These are phyloP conservation scores for Leccinum pellstonianum DNA, from an alignment of 768 basidiomycete species.

Conservation along the genomic window DNA sequence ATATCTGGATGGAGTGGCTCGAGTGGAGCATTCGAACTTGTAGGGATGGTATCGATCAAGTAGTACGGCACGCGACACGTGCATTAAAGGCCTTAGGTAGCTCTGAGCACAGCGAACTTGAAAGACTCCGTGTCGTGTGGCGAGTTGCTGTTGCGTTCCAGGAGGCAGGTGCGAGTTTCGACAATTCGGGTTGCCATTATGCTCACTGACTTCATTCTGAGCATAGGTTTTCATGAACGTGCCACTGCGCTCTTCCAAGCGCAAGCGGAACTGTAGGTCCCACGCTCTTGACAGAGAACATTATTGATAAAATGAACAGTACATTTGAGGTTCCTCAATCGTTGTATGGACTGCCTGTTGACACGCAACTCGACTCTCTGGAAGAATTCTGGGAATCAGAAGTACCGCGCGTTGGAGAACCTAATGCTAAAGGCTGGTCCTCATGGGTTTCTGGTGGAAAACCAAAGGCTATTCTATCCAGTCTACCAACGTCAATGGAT, in stretches of 20 bases:
- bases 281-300: background rate
- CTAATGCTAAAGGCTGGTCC: constrained; percentile 64
- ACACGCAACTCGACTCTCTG: constrained; percentile 52
- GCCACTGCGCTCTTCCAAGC: constrained; percentile 80
- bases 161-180: constrained; percentile 57
- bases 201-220: constrained; percentile 4
- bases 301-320: constrained; percentile 36
- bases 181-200: background rate
- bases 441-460: constrained; percentile 52
- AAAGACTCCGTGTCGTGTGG: constrained; percentile 67
- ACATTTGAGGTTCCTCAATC: constrained; percentile 54
- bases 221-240: constrained; percentile 67
- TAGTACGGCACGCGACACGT: constrained; percentile 52
- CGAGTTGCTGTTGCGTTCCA: constrained; percentile 59
- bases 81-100: constrained; percentile 42
- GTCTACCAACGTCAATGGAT: constrained; percentile 16
- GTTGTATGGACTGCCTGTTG: constrained; percentile 44
- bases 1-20: constrained; percentile 78
- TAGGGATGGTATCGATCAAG: constrained; percentile 47
- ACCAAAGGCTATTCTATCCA: constrained; percentile 27
- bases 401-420: constrained; percentile 70
- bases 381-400: constrained; percentile 89
- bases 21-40: constrained; percentile 65
- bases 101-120: constrained; percentile 47
- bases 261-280: constrained; percentile 73